These are phyloP conservation scores for Mortierella sp. DNA, from an alignment of 371 early-diverging fungal species.

Conservation along the genomic window DNA sequence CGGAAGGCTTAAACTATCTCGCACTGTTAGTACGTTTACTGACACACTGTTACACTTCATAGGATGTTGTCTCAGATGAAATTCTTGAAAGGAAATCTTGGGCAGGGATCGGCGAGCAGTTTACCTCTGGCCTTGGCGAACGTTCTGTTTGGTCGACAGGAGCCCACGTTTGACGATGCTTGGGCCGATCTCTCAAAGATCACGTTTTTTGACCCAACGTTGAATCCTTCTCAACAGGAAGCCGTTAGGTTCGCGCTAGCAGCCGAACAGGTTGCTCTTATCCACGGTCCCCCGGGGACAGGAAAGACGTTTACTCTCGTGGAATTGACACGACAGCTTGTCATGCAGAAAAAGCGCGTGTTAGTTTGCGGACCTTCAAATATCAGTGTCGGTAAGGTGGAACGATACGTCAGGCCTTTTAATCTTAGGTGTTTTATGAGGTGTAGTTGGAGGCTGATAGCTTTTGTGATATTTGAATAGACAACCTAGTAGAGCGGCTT, in stretches of 20 bases:
- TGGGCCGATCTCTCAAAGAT: conserved; percentile 17
- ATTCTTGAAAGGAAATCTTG: conserved; percentile 33
- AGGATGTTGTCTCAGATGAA: conserved; percentile 48
- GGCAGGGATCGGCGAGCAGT: conserved; percentile 22
- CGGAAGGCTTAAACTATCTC: too few relatives aligned
- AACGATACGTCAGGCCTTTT: too few relatives aligned
- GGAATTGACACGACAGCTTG: conserved; percentile 87
- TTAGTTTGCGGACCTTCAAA: conserved; percentile 97
- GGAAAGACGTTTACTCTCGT: conserved; percentile 96
- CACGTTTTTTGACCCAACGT: conserved; percentile 67
- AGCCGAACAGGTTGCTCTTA: conserved; percentile 77
- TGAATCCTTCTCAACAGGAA: conserved; percentile 83
- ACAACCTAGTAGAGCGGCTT: conserved; percentile 87
- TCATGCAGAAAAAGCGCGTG: conserved; percentile 72
- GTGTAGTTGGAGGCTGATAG: too few relatives aligned
- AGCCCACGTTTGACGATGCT: conserved; percentile 55
- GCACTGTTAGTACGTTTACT: too few relatives aligned
- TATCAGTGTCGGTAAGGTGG: conserved; percentile 82
- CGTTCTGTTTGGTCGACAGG: conserved; percentile 58
- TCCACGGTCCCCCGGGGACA: conserved; percentile 94
- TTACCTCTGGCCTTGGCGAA: conserved; percentile 48
- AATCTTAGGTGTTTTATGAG: too few relatives aligned
- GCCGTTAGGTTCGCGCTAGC: conserved; percentile 79
- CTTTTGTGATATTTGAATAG: conserved; percentile 41
- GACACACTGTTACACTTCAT: too few relatives aligned